phyloP scores from a whole-genome alignment of 169 alveolate genomes.

The Plasmodium gonderi region DNA sequence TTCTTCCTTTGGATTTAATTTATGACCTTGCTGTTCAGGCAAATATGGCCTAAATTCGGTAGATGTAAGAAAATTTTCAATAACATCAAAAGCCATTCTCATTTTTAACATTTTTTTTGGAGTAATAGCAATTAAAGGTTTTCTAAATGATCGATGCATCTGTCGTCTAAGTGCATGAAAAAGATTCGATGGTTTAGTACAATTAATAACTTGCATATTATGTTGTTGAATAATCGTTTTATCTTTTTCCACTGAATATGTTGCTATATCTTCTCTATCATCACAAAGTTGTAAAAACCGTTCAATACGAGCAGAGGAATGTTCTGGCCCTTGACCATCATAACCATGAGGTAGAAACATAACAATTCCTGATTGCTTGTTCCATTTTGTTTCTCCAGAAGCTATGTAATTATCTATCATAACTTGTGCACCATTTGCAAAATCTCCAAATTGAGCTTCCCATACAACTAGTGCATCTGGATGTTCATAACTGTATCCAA shows the following conservation, averaged over 20 bases:
- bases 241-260: constrained; percentile 72
- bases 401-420: constrained; percentile 94
- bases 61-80: constrained; percentile 78
- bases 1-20: constrained; percentile 53
- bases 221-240: constrained; percentile 77
- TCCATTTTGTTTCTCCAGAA: constrained; percentile 96
- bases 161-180: constrained; percentile 95
- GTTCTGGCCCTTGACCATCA: constrained; percentile 98
- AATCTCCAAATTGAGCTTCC: constrained; percentile 98
- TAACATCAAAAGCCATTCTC: constrained; percentile 79
- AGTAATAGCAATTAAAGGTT: constrained; percentile 80
- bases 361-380: constrained; percentile 88
- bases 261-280: constrained; percentile 84
- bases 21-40: constrained; percentile 79
- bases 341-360: constrained; percentile 96
- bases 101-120: constrained; percentile 82
- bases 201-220: constrained; percentile 89
- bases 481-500: constrained; percentile 93
- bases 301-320: constrained; percentile 92
- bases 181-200: constrained; percentile 92
- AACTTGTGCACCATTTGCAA: constrained; percentile 96
- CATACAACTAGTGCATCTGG: constrained; percentile 92
- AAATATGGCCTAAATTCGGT: constrained; percentile 79
- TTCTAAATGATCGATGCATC: constrained; percentile 90
- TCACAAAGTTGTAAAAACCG: constrained; percentile 88